Evolutionary conservation across 192 early-diverging fungal genomes (phyloP).

Genomic region (Fimicolochytrium jonesii): DNA sequence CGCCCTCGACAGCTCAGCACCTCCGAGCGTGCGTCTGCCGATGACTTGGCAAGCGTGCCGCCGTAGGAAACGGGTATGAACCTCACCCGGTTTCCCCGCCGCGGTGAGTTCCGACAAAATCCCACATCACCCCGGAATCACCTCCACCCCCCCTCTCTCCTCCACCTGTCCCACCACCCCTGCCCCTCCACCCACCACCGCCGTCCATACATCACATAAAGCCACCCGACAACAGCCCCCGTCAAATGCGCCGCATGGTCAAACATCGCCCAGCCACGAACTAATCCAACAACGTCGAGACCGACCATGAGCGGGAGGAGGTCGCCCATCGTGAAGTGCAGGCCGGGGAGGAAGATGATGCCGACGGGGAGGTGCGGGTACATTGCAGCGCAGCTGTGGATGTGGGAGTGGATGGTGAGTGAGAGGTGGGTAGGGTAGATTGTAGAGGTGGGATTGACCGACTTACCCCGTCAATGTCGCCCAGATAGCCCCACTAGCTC

Average conservation of each 20-base stretch:
- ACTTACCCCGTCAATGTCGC: slow-evolving; percentile 56
- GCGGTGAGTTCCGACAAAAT: too few relatives aligned
- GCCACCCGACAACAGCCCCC: slow-evolving; percentile 28
- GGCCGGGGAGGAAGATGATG: slow-evolving; percentile 41
- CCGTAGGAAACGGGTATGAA: too few relatives aligned
- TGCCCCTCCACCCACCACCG: slow-evolving; percentile 23
- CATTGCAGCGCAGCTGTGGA: slow-evolving; percentile 4
- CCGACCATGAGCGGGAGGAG: slow-evolving; percentile 66
- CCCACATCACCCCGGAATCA: too few relatives aligned
- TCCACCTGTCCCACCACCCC: slow-evolving; percentile 15
- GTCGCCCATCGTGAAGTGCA: slow-evolving; percentile 49
- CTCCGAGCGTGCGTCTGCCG: too few relatives aligned
- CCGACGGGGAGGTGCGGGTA: slow-evolving; percentile 21
- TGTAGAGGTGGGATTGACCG: background rate
- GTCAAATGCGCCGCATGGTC: slow-evolving; percentile 59
- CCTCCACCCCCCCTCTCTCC: slow-evolving; percentile 3
- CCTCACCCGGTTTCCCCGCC: too few relatives aligned
- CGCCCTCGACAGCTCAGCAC: too few relatives aligned
- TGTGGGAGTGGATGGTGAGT: too few relatives aligned
- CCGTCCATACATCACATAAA: slow-evolving; percentile 23
- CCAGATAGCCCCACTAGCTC: slow-evolving; percentile 81
- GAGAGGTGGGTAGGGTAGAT: too few relatives aligned
- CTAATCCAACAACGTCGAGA: slow-evolving; percentile 68
- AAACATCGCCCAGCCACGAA: slow-evolving; percentile 68
- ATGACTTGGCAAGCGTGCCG: too few relatives aligned